Evolutionary conservation across 768 basidiomycete genomes (phyloP), one percentile per base, ranked within the genome.

Genomic region (Tremella fuciformis): DNA sequence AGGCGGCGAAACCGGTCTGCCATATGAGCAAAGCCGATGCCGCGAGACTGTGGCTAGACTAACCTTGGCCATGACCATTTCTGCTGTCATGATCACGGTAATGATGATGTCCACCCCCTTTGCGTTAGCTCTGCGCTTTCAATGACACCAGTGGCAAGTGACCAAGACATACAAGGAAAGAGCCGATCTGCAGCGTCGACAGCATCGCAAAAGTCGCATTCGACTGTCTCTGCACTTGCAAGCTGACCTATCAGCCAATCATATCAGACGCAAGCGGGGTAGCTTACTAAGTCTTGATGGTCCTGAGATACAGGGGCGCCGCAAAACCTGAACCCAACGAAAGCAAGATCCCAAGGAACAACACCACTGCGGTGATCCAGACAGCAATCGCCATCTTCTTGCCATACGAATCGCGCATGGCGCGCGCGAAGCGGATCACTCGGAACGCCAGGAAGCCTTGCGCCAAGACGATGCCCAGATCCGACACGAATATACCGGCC

Each of bases 1-100:
- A 60, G 19, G 41, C 53, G 8, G 18, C 59, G 46, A 55, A 60
- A 2, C 59, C 59, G 7, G 59, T 60, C 59, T 60, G 37, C 53
- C 13, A 54, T 40, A 2, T 38, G 58, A 39, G 41, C 58, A 2
- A 40, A 54, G n/a, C 49, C 41, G 18, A 22, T 15, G 50, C 22
- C 25, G 25, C 18, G 42, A 6, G 22, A 46, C 15, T 4, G 7
- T 18, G 50, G 21, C 18, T 24, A 25, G 50, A 51, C 50, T 51
- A 18, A 51, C 50, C 18, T 42, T 55, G 40, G 38, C 52, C n/a
- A 13, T 8, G 18, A 11, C 13, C 16, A 40, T n/a, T 46, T 46
- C 42, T 15, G 22, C 8, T 6, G 42, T 46, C 42, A 46, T 46
- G n/a, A 46, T 18, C n/a, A 46, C 22, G 4, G 42, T 46, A 15